Percentiles rank a stretch among this genome's conserved stretches.
phyloP scores from a whole-genome alignment of 768 basidiomycete species.

The Kwoniella dejecticola region DNA sequence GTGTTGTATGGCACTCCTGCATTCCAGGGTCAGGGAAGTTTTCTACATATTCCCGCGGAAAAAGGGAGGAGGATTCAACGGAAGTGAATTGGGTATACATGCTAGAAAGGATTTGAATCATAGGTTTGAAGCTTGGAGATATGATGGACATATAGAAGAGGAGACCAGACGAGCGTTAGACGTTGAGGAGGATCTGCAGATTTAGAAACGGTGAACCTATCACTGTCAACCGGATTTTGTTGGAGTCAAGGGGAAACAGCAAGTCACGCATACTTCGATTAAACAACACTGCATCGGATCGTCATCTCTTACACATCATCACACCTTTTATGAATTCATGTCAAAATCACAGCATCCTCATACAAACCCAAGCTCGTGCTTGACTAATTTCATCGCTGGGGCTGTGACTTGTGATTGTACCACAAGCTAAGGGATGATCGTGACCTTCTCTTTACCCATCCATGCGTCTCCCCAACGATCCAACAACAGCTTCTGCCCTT shows the following conservation, averaged over 20 bases:
- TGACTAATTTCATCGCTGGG: too few species aligned
- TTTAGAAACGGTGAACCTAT: constrained; percentile 24
- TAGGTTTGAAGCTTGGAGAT: constrained; percentile 71
- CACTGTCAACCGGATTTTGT: too few species aligned
- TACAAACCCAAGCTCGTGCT: too few species aligned
- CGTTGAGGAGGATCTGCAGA: constrained; percentile 38
- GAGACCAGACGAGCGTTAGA: constrained; percentile 29
- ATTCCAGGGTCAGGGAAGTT: constrained; percentile 89
- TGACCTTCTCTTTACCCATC: constrained; percentile 55
- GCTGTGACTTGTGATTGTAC: too few species aligned
- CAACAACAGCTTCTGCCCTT: constrained; percentile 81
- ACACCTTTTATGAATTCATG: too few species aligned
- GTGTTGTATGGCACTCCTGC: constrained; percentile 95
- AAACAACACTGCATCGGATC: too few species aligned
- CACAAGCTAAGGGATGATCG: background rate
- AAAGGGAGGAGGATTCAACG: constrained; percentile 72
- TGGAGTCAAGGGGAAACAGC: too few species aligned
- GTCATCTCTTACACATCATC: too few species aligned
- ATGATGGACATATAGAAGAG: constrained; percentile 57
- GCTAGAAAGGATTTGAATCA: constrained; percentile 86
- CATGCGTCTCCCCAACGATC: constrained; percentile 69
- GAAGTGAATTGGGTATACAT: constrained; percentile 66
- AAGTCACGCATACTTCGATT: too few species aligned
- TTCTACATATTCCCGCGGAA: constrained; percentile 68
- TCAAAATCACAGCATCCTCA: too few species aligned